phyloP scores from a whole-genome alignment of 768 basidiomycete species.

The Lentinula edodes region DNA sequence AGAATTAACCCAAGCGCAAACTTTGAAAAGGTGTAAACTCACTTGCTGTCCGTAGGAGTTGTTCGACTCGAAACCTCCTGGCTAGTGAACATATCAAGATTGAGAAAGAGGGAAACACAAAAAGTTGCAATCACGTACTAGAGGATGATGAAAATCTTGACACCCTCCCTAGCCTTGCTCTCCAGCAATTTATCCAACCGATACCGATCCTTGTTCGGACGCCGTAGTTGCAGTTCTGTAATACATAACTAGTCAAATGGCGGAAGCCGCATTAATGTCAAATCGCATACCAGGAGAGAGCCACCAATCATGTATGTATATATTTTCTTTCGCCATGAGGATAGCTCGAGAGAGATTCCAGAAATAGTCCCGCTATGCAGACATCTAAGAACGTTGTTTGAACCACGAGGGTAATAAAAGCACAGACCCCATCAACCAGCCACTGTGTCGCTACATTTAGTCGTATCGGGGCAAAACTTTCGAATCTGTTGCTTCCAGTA shows the following conservation, averaged over 20 bases:
- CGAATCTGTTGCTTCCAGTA: slow-evolving; percentile 79
- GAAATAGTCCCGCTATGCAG: slow-evolving; percentile 86
- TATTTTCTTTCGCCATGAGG: slow-evolving; percentile 77
- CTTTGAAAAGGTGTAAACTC: slow-evolving; percentile 18
- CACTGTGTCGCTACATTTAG: slow-evolving; percentile 94
- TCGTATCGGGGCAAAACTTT: slow-evolving; percentile 89
- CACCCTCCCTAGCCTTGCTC: slow-evolving; percentile 90
- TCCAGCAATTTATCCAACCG: slow-evolving; percentile 83
- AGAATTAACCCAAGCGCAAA: neutral
- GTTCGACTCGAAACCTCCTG: slow-evolving; percentile 94
- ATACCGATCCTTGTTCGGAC: slow-evolving; percentile 81
- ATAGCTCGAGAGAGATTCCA: slow-evolving; percentile 96
- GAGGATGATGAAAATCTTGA: slow-evolving; percentile 92
- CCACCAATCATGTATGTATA: slow-evolving; percentile 99
- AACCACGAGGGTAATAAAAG: neutral
- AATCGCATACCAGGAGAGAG: slow-evolving; percentile 64
- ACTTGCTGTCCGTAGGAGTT: slow-evolving; percentile 93
- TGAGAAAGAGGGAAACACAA: neutral
- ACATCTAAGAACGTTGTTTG: slow-evolving; percentile 4
- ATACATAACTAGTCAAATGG: neutral
- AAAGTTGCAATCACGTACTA: slow-evolving; percentile 50
- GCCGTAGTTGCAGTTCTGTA: slow-evolving; percentile 77
- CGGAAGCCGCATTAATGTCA: neutral
- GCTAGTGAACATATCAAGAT: slow-evolving; percentile 28
- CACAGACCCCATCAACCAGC: slow-evolving; percentile 93